phyloP scores from a whole-genome alignment of 2,329 filamentous ascomycete genomes.

The Beauveria sp. region DNA sequence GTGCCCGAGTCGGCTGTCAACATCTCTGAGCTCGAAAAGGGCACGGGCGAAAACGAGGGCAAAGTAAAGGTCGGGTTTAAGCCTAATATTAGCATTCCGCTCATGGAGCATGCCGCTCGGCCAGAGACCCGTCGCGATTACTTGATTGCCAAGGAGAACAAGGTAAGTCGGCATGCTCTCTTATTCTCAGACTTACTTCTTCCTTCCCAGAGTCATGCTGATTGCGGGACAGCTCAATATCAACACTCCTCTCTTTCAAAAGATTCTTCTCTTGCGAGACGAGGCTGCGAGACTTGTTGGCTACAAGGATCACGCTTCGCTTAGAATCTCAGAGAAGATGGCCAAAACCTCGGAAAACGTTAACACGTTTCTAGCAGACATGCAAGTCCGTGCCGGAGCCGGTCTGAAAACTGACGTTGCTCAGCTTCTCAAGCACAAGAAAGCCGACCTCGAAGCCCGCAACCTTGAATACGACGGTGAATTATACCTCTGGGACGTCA shows the following conservation, averaged over 20 bases:
- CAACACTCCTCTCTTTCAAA: slow-evolving; percentile 67
- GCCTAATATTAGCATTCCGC: slow-evolving; percentile 72
- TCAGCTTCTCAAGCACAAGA: slow-evolving; percentile 67
- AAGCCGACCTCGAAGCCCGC: slow-evolving; percentile 56
- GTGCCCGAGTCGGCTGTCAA: slow-evolving; percentile 64
- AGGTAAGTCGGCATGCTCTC: slow-evolving; percentile 34
- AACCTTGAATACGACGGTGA: slow-evolving; percentile 55
- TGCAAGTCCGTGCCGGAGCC: slow-evolving; percentile 57
- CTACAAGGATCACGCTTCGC: slow-evolving; percentile 68
- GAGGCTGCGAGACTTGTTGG: slow-evolving; percentile 71
- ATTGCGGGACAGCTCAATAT: slow-evolving; percentile 46
- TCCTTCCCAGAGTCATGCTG: not conserved
- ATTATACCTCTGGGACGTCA: slow-evolving; percentile 77
- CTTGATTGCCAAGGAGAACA: slow-evolving; percentile 73
- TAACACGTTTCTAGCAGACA: slow-evolving; percentile 62
- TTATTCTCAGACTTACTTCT: too few relatives aligned
- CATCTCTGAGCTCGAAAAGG: slow-evolving; percentile 59
- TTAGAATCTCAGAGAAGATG: slow-evolving; percentile 79
- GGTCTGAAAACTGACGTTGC: slow-evolving; percentile 64
- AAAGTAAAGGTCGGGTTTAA: slow-evolving; percentile 74
- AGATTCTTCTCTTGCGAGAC: slow-evolving; percentile 67
- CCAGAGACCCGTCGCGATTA: slow-evolving; percentile 61
- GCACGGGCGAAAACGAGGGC: slow-evolving; percentile 62
- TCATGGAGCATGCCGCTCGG: slow-evolving; percentile 68
- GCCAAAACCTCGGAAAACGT: slow-evolving; percentile 68